Evolutionary conservation across 306 rosid genomes (phyloP), one percentile per base, ranked within the genome.

Genomic region (Rosa lucieae): DNA sequence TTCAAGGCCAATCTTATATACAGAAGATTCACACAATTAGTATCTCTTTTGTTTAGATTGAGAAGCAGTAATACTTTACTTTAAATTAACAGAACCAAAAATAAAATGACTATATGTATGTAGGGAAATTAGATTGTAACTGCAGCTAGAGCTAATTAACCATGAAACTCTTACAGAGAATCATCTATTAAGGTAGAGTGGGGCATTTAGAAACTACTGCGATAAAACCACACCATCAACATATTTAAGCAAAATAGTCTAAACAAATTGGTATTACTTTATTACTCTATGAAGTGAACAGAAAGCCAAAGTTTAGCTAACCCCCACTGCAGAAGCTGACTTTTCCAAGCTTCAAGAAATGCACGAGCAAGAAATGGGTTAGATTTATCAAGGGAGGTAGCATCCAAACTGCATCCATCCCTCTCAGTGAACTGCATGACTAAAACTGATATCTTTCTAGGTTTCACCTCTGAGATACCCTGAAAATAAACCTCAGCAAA

Each of bases 311-410:
- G n/a, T 17, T n/a, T 48, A 80, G 73, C 81, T 79, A 53, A 88
- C 92, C 94, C 81, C 87, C 65, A 86, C 89, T 1, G 97, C 93
- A 69, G 82, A 89, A 58, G 86, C 88, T 7, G 97, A 83, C 82
- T 78, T 80, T 72, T 94, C 97, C 46, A 94, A 87, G 82, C 86
- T 78, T 0, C 93, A 94, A 46, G 82, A 70, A 94, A 94, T 35
- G 88, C 93, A 56, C 92, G 92, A 13, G 86, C 72, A 49, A 92
- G 87, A 87, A 92, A 89, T 51, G 97, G 99, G 70, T 94, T 94
- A 73, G 58, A 87, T 48, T 85, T 91, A 62, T 86, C 84, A 37
- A 88, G 78, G 72, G 92, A 91, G 0, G 87, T 87, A 1, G 89
- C 82, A 79, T 94, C 97, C 69, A 82, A 39, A 74, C 90, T 78